These are phyloP conservation scores for Aspergillus coremiiformis DNA, from an alignment of 495 filamentous ascomycete species.

Conservation along the genomic window DNA sequence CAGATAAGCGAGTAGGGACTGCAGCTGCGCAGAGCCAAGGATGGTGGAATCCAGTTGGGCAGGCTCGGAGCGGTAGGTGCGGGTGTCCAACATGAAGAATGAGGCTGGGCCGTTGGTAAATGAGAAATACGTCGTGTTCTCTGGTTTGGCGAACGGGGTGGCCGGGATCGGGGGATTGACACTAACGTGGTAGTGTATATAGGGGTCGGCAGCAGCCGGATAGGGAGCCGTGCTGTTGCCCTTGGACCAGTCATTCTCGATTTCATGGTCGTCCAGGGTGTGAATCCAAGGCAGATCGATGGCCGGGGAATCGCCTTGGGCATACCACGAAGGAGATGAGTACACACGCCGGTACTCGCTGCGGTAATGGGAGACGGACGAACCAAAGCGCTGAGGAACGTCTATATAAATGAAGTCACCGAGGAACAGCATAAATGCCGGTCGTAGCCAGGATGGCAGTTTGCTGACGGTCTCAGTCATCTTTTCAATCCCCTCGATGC, in stretches of 20 bases:
- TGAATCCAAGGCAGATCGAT: slow-evolving; percentile 87
- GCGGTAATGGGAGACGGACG: slow-evolving; percentile 65
- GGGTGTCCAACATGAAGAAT: slow-evolving; percentile 93
- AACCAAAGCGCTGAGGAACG: slow-evolving; percentile 72
- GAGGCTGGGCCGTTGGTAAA: slow-evolving; percentile 84
- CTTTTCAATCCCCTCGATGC: slow-evolving; percentile 68
- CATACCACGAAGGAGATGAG: slow-evolving; percentile 80
- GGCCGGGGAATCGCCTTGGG: slow-evolving; percentile 37
- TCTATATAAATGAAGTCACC: slow-evolving; percentile 99
- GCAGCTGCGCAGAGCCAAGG: slow-evolving; percentile 72
- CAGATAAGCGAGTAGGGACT: slow-evolving; percentile 74
- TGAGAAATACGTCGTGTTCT: slow-evolving; percentile 67
- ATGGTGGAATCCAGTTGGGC: slow-evolving; percentile 66
- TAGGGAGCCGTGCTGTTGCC: slow-evolving; percentile 67
- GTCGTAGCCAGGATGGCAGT: slow-evolving; percentile 50
- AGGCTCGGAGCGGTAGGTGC: slow-evolving; percentile 68
- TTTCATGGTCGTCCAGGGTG: slow-evolving; percentile 93
- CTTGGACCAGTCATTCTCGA: slow-evolving; percentile 79
- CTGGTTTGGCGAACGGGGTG: slow-evolving; percentile 28
- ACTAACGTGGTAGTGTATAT: slow-evolving; percentile 72
- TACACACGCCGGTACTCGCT: slow-evolving; percentile 91
- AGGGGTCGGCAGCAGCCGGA: slow-evolving; percentile 73
- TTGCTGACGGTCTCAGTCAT: slow-evolving; percentile 50
- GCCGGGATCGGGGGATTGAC: slow-evolving; percentile 68
- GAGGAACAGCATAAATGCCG: slow-evolving; percentile 91